Evolutionary conservation across 306 rosid genomes (phyloP).

Genomic region (Sicyos baderoa): DNA sequence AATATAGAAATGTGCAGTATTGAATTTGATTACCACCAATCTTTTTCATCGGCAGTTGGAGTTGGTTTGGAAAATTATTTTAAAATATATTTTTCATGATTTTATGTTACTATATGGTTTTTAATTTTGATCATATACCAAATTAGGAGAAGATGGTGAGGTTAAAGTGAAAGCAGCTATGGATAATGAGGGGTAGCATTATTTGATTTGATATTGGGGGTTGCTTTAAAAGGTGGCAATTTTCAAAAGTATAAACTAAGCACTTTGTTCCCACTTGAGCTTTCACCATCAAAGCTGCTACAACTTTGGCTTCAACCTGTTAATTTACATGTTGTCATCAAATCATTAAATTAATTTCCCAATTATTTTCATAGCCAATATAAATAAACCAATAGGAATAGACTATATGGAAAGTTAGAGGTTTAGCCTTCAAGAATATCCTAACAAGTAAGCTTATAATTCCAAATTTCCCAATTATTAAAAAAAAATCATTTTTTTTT

Average conservation of each 20-base stretch:
- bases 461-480: not conserved
- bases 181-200: not conserved
- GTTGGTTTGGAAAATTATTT: not conserved
- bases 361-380: too few species aligned
- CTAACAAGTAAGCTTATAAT: too few species aligned
- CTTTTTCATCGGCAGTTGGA: not conserved
- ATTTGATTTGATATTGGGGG: too few species aligned
- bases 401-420: not conserved
- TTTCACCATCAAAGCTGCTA: constrained; percentile 32
- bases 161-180: not conserved
- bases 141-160: not conserved
- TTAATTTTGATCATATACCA: not conserved
- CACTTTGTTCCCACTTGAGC: constrained; percentile 22
- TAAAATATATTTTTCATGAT: not conserved
- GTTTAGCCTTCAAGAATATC: too few species aligned
- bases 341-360: too few species aligned
- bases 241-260: constrained; percentile 9
- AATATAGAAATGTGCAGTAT: too few species aligned
- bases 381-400: not conserved
- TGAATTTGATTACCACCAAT: too few species aligned
- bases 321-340: too few species aligned
- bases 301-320: not conserved
- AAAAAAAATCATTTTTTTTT: too few species aligned
- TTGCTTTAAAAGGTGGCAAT: constrained; percentile 6
- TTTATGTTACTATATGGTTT: not conserved